These are phyloP conservation scores for Trichoderma hamatum DNA, from an alignment of 2,329 filamentous ascomycete species.

Conservation along the genomic window DNA sequence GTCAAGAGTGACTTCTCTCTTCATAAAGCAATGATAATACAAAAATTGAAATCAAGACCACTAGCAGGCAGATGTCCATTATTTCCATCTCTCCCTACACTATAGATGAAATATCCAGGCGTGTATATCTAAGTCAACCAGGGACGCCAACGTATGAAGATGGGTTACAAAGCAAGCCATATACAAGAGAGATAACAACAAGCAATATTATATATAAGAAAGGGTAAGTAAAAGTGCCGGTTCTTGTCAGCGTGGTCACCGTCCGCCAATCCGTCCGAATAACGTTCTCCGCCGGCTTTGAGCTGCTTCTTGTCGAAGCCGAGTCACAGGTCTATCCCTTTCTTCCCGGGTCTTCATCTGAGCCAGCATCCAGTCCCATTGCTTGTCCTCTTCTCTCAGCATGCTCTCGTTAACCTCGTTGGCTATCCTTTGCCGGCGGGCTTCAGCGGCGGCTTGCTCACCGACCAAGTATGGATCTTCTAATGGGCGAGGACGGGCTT, in stretches of 20 bases:
- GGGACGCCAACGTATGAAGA: not conserved
- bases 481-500: slow-evolving; percentile 49
- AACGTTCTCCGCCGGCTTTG: slow-evolving; percentile 43
- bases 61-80: not conserved
- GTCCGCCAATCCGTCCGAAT: slow-evolving; percentile 45
- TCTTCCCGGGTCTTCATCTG: slow-evolving; percentile 56
- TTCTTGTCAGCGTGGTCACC: slow-evolving; percentile 29
- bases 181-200: not conserved
- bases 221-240: not conserved
- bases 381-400: slow-evolving; percentile 58
- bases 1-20: not conserved
- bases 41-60: not conserved
- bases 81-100: not conserved
- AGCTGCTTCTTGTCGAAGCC: slow-evolving; percentile 46
- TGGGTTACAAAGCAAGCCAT: not conserved
- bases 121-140: not conserved
- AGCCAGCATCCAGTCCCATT: slow-evolving; percentile 63
- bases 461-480: slow-evolving; percentile 71
- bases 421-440: slow-evolving; percentile 60
- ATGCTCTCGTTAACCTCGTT: slow-evolving; percentile 59
- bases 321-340: slow-evolving; percentile 53
- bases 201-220: not conserved
- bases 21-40: not conserved
- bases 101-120: not conserved
- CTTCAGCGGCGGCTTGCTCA: slow-evolving; percentile 62